Percentiles rank a stretch among this genome's conserved stretches.
These are phyloP conservation scores for Fusarium cicatricum DNA, from an alignment of 2,329 filamentous ascomycete species.

Conservation along the genomic window DNA sequence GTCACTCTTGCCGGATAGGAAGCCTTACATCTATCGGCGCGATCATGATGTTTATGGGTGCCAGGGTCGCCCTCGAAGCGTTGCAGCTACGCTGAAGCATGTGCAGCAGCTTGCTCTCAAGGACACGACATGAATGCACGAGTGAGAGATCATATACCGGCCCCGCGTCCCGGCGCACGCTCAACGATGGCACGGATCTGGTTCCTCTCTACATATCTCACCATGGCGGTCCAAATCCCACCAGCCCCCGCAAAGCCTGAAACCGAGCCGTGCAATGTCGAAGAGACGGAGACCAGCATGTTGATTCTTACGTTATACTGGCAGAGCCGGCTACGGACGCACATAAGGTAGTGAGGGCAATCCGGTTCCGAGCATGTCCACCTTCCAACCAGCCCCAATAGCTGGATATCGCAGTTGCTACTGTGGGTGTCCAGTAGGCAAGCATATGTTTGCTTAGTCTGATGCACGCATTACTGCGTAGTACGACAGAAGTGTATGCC, in stretches of 20 bases:
- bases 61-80: background rate
- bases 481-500: slow-evolving; percentile 3
- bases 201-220: no score
- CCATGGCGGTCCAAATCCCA: slow-evolving; percentile 15
- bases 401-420: background rate
- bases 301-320: slow-evolving; percentile 7
- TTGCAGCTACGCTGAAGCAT: background rate
- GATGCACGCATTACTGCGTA: slow-evolving; percentile 5
- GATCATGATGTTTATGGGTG: background rate
- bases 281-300: slow-evolving; percentile 7
- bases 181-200: no score
- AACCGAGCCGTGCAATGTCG: slow-evolving; percentile 25
- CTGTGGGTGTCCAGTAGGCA: background rate
- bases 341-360: slow-evolving; percentile 1
- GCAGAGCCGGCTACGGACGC: background rate
- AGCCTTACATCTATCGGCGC: background rate
- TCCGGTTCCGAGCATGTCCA: slow-evolving; percentile 12
- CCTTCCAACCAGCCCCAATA: background rate
- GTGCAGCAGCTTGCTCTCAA: background rate
- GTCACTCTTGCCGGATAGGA: background rate
- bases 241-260: slow-evolving; percentile 29
- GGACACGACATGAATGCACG: no score
- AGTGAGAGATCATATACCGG: slow-evolving; percentile 9
- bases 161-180: no score
- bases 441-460: slow-evolving; percentile 1